Evolutionary conservation across 441 rosid species (phyloP).

Genomic region (Melastoma candidum): DNA sequence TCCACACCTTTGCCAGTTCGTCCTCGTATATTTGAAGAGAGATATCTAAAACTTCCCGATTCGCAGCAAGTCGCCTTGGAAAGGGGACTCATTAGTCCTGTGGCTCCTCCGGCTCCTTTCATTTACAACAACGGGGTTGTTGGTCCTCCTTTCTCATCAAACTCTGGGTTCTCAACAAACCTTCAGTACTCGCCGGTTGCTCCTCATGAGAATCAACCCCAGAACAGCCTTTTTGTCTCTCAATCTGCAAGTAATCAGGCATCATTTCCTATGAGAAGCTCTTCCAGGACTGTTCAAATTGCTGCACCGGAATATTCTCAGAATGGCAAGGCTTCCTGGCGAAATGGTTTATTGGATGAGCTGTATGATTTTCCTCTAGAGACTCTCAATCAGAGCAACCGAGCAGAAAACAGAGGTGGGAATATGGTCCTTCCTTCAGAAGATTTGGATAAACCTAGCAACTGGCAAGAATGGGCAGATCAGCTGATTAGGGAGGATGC

Average conservation of each 20-base stretch:
- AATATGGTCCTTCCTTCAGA: conserved; percentile 43
- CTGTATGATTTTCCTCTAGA: conserved; percentile 35
- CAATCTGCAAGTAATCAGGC: conserved; percentile 31
- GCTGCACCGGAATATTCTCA: conserved; percentile 26
- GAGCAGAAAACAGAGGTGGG: conserved; percentile 39
- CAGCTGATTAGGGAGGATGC: conserved; percentile 75
- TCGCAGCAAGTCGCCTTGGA: conserved; percentile 12
- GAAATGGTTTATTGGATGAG: conserved; percentile 32
- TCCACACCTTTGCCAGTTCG: too few species aligned
- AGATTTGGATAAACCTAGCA: conserved; percentile 48
- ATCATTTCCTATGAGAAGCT: conserved; percentile 21
- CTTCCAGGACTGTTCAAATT: conserved; percentile 32
- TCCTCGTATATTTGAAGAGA: too few species aligned
- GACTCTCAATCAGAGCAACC: conserved; percentile 31
- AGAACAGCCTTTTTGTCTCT: conserved; percentile 34
- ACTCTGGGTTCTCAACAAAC: conserved; percentile 60
- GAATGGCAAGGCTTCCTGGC: conserved; percentile 45
- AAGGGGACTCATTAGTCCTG: conserved; percentile 33
- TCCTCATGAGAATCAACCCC: conserved; percentile 35
- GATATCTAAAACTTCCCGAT: too few species aligned
- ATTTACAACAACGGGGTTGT: conserved; percentile 50
- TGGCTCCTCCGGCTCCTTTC: conserved; percentile 31
- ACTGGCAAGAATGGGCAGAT: conserved; percentile 99
- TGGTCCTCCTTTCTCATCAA: conserved; percentile 71
- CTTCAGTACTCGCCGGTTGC: conserved; percentile 58